phyloP scores from a whole-genome alignment of 2,329 filamentous ascomycete species.

The Nemania sp. region DNA sequence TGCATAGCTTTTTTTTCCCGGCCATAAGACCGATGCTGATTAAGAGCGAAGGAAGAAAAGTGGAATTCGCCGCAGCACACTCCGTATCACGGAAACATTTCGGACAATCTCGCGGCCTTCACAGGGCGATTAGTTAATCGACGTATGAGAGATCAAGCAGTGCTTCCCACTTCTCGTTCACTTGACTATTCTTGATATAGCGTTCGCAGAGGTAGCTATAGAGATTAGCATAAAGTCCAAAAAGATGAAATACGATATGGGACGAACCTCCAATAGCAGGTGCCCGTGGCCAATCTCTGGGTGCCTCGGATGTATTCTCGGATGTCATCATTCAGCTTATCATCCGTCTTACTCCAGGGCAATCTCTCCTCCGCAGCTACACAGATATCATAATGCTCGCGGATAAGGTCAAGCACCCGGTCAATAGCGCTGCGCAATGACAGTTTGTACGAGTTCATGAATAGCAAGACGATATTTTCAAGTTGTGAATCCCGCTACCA shows the following conservation, averaged over 20 bases:
- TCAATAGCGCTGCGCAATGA: conserved; percentile 30
- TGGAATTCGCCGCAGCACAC: too few relatives aligned
- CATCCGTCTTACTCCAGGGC: conserved; percentile 36
- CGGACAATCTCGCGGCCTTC: not conserved
- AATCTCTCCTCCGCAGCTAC: conserved; percentile 35
- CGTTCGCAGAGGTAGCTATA: conserved; percentile 35
- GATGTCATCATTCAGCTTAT: conserved; percentile 34
- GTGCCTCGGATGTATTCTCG: conserved; percentile 34
- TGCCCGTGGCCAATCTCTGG: conserved; percentile 36
- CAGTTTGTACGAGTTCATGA: conserved; percentile 35
- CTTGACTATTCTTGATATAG: conserved; percentile 33
- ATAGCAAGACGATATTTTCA: conserved; percentile 36
- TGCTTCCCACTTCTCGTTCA: conserved; percentile 33
- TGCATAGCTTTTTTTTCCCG: too few relatives aligned
- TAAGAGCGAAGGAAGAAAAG: too few relatives aligned
- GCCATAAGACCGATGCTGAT: too few relatives aligned
- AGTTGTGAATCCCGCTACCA: conserved; percentile 35
- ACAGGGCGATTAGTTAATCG: conserved; percentile 1
- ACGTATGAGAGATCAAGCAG: conserved; percentile 33
- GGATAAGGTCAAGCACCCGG: conserved; percentile 34
- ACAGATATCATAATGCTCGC: conserved; percentile 36
- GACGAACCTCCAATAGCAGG: conserved; percentile 36
- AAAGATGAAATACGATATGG: not conserved
- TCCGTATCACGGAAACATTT: not conserved
- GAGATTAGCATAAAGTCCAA: conserved; percentile 9